Evolutionary conservation across 1,284 basidiomycete species (phyloP).

Genomic region (Ceratobasidium sp.): DNA sequence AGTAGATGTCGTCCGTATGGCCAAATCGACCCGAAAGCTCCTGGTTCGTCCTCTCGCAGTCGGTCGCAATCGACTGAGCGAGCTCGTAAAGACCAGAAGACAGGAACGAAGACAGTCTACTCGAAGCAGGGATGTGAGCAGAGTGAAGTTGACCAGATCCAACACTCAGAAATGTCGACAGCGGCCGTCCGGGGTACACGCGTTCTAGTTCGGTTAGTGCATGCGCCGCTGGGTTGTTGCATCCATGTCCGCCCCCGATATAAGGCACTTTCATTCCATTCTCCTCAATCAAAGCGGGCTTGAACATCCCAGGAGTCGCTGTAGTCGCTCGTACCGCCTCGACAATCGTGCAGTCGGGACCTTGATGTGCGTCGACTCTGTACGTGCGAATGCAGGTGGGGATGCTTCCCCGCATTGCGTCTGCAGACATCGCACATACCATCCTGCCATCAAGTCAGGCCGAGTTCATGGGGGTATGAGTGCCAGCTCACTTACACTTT

Average conservation of each 20-base stretch:
- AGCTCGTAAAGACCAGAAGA: not conserved
- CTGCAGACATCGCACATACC: slow-evolving; percentile 1
- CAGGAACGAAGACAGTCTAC: not conserved
- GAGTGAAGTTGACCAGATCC: not conserved
- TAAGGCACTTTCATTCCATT: not conserved
- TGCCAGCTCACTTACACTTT: not conserved
- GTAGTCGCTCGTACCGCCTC: not conserved
- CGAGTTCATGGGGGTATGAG: not conserved
- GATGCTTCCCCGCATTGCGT: not conserved
- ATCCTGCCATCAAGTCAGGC: not conserved
- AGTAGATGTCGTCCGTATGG: not conserved
- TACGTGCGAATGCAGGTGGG: not conserved
- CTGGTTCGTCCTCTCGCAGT: not conserved
- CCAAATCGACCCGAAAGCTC: not conserved
- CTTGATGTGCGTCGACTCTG: not conserved
- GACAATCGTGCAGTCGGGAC: not conserved
- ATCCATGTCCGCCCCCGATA: not conserved
- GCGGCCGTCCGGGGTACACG: not conserved
- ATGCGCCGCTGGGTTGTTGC: not conserved
- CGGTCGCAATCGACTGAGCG: not conserved
- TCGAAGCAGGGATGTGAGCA: not conserved
- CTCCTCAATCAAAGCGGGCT: not conserved
- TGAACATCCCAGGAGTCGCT: slow-evolving; percentile 13
- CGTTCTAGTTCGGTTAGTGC: not conserved
- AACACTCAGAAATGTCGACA: not conserved